A percentile compares a stretch with the other conserved stretches of the same genome.
Conservation (phyloP, 345 rosid genomes). For the Murraya paniculata region DNA sequence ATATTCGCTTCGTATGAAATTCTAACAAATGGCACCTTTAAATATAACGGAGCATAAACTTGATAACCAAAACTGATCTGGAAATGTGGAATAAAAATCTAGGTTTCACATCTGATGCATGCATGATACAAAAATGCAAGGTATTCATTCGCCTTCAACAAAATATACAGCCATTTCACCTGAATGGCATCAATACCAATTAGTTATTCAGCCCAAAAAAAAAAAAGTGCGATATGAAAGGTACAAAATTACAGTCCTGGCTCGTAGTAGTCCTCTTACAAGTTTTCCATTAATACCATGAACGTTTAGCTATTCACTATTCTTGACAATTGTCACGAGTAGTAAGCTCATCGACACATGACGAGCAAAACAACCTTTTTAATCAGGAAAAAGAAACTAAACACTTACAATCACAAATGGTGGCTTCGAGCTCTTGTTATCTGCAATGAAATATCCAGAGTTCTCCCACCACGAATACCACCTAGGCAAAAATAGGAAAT, state of each 20-base stretch:
- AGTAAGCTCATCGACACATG: background rate
- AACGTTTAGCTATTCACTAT: background rate
- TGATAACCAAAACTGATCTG: background rate
- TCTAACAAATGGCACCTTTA: background rate
- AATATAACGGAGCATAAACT: background rate
- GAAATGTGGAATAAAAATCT: background rate
- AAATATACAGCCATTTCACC: background rate
- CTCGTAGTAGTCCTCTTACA: background rate
- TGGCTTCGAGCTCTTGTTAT: conserved; percentile 71
- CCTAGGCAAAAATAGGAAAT: conserved; percentile 32
- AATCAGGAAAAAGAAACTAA: background rate
- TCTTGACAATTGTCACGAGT: background rate
- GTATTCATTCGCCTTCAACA: background rate
- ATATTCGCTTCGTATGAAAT: background rate
- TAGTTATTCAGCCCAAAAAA: background rate
- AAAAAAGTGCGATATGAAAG: background rate
- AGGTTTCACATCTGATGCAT: background rate
- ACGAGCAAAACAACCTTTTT: background rate
- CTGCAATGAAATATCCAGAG: conserved; percentile 63
- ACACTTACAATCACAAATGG: conserved; percentile 71
- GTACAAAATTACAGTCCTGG: background rate
- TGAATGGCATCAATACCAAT: background rate
- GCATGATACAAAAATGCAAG: background rate
- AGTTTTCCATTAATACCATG: background rate
- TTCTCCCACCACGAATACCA: conserved; percentile 98